These are phyloP conservation scores for Solanum lycopersicoides DNA, from an alignment of 257 asterid species.

Conservation along the genomic window DNA sequence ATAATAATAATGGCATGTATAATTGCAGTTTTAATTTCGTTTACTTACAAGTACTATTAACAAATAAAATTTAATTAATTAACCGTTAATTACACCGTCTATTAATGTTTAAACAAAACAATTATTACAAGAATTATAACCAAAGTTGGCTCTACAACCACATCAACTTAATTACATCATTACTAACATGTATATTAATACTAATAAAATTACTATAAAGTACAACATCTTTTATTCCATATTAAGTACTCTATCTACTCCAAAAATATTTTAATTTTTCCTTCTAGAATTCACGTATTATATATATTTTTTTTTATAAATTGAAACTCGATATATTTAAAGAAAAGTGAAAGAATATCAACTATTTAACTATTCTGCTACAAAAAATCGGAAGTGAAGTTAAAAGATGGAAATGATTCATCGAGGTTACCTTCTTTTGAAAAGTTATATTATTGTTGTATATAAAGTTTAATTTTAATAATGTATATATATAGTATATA, in stretches of 20 bases:
- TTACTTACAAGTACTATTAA: background rate
- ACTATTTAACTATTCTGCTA: background rate
- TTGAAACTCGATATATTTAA: background rate
- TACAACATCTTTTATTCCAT: background rate
- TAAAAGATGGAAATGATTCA: background rate
- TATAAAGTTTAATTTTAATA: background rate
- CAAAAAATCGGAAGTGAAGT: background rate
- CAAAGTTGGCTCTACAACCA: background rate
- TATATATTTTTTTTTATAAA: background rate
- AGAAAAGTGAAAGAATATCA: background rate
- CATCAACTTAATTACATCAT: background rate
- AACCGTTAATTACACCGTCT: background rate
- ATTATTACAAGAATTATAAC: background rate
- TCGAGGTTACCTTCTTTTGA: background rate
- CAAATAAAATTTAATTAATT: background rate
- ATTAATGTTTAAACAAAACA: background rate
- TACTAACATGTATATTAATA: background rate
- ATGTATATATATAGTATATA: background rate
- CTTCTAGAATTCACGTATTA: background rate
- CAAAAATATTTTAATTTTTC: background rate
- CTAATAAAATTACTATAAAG: background rate
- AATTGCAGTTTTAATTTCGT: background rate
- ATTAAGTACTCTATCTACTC: background rate
- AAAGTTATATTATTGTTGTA: background rate
- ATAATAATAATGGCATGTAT: background rate